Percentiles rank a stretch among this genome's conserved stretches.
Conservation (phyloP, 169 alveolate species). For the Eimeria necatrix region DNA sequence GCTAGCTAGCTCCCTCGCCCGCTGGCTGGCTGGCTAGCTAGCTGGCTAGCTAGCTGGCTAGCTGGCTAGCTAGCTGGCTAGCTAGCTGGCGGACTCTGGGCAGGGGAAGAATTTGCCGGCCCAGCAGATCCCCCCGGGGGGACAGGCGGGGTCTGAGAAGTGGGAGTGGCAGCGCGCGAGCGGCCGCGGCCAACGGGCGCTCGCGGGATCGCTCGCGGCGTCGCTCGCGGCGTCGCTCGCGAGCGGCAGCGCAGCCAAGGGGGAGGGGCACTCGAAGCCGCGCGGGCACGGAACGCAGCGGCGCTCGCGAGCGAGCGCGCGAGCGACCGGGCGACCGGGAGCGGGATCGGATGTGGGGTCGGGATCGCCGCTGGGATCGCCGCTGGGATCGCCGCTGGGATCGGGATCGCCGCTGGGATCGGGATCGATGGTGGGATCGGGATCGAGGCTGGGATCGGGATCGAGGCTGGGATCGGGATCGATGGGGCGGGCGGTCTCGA, state of each 20-base stretch:
- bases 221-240: too few relatives aligned
- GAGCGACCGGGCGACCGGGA: too few relatives aligned
- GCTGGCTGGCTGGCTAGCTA: not conserved
- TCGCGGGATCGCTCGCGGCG: slow-evolving; percentile 19
- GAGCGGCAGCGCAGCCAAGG: not conserved
- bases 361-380: too few relatives aligned
- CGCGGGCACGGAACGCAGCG: slow-evolving; percentile 51
- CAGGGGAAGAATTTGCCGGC: slow-evolving; percentile 36
- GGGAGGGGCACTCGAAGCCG: slow-evolving; percentile 27
- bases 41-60: not conserved
- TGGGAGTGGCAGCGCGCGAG: slow-evolving; percentile 32
- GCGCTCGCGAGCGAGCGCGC: not conserved
- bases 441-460: too few relatives aligned
- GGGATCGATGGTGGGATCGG: too few relatives aligned
- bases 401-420: too few relatives aligned
- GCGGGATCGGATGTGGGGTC: too few relatives aligned
- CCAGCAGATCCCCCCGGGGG: slow-evolving; percentile 61
- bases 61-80: not conserved
- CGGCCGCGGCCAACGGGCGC: not conserved
- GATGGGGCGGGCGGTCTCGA: not conserved
- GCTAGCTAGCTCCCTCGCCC: too few relatives aligned
- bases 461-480: too few relatives aligned
- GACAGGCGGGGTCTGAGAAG: slow-evolving; percentile 44
- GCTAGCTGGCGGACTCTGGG: not conserved
- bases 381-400: too few relatives aligned